Percentiles rank a stretch among this genome's conserved stretches.
Conservation (phyloP, 1,284 basidiomycete species). For the Heterobasidion irregulare region DNA sequence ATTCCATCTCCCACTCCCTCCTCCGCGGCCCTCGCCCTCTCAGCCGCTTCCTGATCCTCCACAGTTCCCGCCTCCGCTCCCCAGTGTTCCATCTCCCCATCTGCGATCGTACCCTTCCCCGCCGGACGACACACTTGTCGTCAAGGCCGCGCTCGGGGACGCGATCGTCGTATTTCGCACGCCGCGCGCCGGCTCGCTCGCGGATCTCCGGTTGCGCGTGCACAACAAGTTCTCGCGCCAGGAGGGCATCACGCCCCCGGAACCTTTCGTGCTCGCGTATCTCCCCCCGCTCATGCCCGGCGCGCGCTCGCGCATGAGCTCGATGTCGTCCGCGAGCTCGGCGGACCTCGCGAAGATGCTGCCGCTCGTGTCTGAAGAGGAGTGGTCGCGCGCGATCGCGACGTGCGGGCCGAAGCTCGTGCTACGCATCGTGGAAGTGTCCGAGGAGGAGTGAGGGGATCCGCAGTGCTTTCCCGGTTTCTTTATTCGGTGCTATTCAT, state of each 20-base stretch:
- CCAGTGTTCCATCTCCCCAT: neutral
- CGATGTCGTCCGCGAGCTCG: constrained; percentile 24
- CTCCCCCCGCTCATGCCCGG: constrained; percentile 16
- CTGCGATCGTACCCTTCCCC: neutral
- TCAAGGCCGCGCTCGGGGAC: constrained; percentile 59
- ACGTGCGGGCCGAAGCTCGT: constrained; percentile 24
- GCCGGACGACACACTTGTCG: constrained; percentile 28
- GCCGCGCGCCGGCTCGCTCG: constrained; percentile 32
- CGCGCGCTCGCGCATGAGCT: constrained; percentile 23
- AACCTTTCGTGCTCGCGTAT: constrained; percentile 46
- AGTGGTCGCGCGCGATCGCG: constrained; percentile 30
- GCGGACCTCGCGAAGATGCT: constrained; percentile 18
- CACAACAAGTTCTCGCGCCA: constrained; percentile 55
- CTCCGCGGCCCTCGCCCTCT: neutral
- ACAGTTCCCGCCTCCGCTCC: neutral
- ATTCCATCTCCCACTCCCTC: neutral
- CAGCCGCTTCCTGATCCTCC: neutral
- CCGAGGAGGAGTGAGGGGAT: neutral
- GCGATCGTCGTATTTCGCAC: constrained; percentile 55
- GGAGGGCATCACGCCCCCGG: constrained; percentile 43
- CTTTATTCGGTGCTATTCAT: too few relatives aligned
- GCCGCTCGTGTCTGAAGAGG: constrained; percentile 27
- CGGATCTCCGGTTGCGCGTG: constrained; percentile 44
- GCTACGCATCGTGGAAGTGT: constrained; percentile 12
- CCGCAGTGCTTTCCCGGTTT: too few relatives aligned